Evolutionary conservation across 345 rosid genomes (phyloP).

Genomic region (Salix udensis): DNA sequence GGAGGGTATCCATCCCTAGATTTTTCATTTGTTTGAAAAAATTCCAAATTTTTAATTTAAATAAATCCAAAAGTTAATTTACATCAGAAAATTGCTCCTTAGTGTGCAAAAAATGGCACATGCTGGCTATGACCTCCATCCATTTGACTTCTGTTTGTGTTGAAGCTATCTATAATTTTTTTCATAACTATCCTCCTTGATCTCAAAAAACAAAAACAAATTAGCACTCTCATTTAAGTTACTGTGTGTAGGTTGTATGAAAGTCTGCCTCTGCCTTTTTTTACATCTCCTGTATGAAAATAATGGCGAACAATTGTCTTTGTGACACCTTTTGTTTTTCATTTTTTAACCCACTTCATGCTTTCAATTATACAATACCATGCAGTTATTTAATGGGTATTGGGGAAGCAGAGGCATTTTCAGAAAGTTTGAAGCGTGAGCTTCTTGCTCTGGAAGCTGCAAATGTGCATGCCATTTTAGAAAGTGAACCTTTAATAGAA

Average conservation of each 20-base stretch:
- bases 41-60: background rate
- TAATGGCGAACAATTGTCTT: background rate
- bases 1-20: background rate
- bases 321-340: background rate
- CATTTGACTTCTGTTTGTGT: background rate
- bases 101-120: background rate
- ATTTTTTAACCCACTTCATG: background rate
- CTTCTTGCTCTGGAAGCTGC: conserved; percentile 99
- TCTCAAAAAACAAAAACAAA: background rate
- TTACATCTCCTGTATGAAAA: background rate
- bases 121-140: background rate
- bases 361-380: conserved; percentile 10
- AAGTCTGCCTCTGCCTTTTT: background rate
- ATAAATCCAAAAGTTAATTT: background rate
- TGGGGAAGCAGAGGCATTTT: conserved; percentile 97
- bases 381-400: conserved; percentile 95
- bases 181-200: background rate
- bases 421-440: conserved; percentile 96
- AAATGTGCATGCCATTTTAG: conserved; percentile 97
- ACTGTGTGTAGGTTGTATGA: background rate
- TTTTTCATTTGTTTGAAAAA: background rate
- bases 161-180: background rate
- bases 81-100: background rate
- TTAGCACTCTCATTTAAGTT: background rate
- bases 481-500: conserved; percentile 89